Conservation (phyloP, 192 early-diverging fungal species). For the Backusella macrospora region DNA sequence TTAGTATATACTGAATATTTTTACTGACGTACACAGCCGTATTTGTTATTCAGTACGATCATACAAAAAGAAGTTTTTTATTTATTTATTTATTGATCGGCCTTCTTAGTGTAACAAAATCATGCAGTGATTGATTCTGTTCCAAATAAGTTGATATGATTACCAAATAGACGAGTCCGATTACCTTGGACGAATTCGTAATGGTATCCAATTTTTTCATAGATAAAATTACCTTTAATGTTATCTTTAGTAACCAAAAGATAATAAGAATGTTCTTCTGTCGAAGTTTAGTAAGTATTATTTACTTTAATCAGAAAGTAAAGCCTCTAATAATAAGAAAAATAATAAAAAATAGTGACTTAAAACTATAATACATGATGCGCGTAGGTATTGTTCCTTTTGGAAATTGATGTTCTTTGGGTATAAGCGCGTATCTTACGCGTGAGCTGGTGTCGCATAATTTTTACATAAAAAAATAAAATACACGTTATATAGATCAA, state of each 20-base stretch:
- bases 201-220: not conserved
- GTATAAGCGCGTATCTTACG: not conserved
- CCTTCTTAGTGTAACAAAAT: no score
- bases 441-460: not conserved
- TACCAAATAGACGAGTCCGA: constrained; percentile 7
- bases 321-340: no score
- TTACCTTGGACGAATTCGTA: not conserved
- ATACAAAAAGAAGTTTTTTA: no score
- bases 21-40: no score
- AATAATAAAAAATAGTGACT: no score
- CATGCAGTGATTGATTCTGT: not conserved
- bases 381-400: no score
- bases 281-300: not conserved
- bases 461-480: not conserved
- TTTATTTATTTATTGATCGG: no score
- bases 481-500: not conserved
- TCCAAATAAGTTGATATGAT: not conserved
- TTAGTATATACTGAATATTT: no score
- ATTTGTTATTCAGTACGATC: no score
- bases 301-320: no score
- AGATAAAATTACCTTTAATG: not conserved
- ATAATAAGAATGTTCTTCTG: not conserved
- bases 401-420: no score
- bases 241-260: constrained; percentile 1
- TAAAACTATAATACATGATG: no score